phyloP scores from a whole-genome alignment of 306 rosid genomes.

The Quercus mongolica region DNA sequence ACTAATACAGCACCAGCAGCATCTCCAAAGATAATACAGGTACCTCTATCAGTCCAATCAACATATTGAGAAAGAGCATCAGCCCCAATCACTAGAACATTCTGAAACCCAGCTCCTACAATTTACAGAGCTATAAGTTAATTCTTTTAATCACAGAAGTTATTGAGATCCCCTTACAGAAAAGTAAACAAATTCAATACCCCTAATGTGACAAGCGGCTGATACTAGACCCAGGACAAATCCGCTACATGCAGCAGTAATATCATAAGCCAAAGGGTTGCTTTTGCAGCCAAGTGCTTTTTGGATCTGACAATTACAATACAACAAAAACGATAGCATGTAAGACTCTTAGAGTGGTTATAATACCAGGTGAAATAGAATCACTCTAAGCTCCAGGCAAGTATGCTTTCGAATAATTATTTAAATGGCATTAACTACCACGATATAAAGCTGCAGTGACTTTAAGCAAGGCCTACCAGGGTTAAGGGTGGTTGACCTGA shows the following conservation, averaged over 20 bases:
- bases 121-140: conserved; percentile 20
- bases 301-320: conserved; percentile 37
- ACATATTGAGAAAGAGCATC: conserved; percentile 92
- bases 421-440: neutral
- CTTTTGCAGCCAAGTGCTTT: conserved; percentile 79
- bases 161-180: conserved; percentile 6
- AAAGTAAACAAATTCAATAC: conserved; percentile 45
- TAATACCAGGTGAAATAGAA: conserved; percentile 9
- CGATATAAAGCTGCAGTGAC: neutral
- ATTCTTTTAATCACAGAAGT: conserved; percentile 17
- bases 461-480: neutral
- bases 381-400: neutral
- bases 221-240: conserved; percentile 86
- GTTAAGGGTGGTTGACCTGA: neutral
- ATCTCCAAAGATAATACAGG: conserved; percentile 95
- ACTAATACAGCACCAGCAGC: conserved; percentile 95
- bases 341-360: neutral
- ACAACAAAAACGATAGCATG: conserved; percentile 12
- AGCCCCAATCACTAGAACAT: conserved; percentile 91
- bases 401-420: neutral
- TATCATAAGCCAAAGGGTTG: conserved; percentile 83
- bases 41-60: conserved; percentile 95
- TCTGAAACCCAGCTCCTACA: conserved; percentile 87
- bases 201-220: conserved; percentile 92
- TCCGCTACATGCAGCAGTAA: conserved; percentile 98